Evolutionary conservation across 1,284 basidiomycete species (phyloP).

Genomic region (Ceratobasidium papillatum): DNA sequence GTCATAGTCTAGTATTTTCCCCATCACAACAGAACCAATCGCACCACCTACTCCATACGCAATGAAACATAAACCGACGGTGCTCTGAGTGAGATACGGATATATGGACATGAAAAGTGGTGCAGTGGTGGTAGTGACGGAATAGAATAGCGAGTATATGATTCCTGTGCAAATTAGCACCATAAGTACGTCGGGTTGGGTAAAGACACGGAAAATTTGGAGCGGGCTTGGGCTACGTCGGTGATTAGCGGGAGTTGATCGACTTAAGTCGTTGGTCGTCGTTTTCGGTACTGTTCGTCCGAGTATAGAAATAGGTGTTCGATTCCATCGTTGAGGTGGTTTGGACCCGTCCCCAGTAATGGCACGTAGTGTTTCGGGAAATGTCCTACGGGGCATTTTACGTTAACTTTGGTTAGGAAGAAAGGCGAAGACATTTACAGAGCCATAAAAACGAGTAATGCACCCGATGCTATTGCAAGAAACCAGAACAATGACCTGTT

Average conservation of each 20-base stretch:
- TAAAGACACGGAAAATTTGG: constrained; percentile 61
- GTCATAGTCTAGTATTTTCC: constrained; percentile 48
- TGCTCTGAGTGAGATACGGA: constrained; percentile 67
- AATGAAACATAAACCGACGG: constrained; percentile 75
- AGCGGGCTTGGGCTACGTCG: constrained; percentile 41
- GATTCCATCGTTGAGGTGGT: constrained; percentile 45
- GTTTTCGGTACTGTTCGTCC: constrained; percentile 39
- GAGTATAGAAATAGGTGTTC: constrained; percentile 51
- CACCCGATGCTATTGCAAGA: constrained; percentile 66
- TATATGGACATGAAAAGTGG: constrained; percentile 67
- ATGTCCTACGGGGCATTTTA: constrained; percentile 52
- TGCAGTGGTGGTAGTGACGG: constrained; percentile 70
- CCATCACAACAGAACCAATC: constrained; percentile 47
- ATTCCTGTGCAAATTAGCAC: constrained; percentile 69
- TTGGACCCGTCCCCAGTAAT: constrained; percentile 52
- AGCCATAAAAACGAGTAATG: constrained; percentile 63
- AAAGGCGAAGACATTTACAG: constrained; percentile 56
- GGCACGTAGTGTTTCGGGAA: constrained; percentile 69
- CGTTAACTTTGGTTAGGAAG: background rate
- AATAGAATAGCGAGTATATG: constrained; percentile 69
- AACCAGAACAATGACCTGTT: constrained; percentile 84
- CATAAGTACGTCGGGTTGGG: constrained; percentile 67
- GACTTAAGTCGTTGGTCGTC: constrained; percentile 48
- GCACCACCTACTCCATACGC: constrained; percentile 60
- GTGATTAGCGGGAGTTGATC: background rate